Conservation (phyloP, 768 basidiomycete species). For the Russula emetica region DNA sequence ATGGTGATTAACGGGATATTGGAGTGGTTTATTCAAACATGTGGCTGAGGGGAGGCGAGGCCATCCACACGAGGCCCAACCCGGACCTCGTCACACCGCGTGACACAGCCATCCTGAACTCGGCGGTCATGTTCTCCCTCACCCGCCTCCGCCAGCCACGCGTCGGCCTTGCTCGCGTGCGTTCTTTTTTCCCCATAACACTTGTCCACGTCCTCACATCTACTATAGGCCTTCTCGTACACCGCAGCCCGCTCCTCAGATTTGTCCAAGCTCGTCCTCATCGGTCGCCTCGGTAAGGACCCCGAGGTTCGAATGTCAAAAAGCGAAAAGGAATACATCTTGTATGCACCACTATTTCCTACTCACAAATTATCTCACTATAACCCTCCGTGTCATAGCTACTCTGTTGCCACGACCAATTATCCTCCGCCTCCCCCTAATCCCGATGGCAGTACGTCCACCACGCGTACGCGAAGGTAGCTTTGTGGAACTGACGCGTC, state of each 20-base stretch:
- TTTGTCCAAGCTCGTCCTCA: constrained; percentile 69
- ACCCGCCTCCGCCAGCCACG: constrained; percentile 43
- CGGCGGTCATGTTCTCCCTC: constrained; percentile 47
- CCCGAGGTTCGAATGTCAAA: constrained; percentile 68
- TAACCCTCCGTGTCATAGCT: constrained; percentile 41
- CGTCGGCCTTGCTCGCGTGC: constrained; percentile 37
- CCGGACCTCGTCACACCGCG: constrained; percentile 12
- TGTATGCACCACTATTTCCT: constrained; percentile 45
- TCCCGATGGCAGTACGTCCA: constrained; percentile 55
- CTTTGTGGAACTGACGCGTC: background rate
- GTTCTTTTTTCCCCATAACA: constrained; percentile 37
- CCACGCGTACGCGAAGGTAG: background rate
- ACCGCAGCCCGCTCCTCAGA: constrained; percentile 52
- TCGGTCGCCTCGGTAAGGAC: constrained; percentile 68
- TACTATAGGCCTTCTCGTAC: constrained; percentile 59
- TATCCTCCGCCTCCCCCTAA: constrained; percentile 52
- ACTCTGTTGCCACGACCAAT: constrained; percentile 71
- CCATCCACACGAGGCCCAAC: background rate
- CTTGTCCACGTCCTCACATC: background rate
- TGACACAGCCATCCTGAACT: background rate
- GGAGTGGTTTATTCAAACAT: constrained; percentile 14
- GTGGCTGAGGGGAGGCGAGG: constrained; percentile 18
- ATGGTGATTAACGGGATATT: constrained; percentile 25
- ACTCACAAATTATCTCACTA: background rate
- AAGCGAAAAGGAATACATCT: constrained; percentile 72